These are phyloP conservation scores for Diplodia mutila DNA, from an alignment of 2,329 filamentous ascomycete genomes.

Conservation along the genomic window DNA sequence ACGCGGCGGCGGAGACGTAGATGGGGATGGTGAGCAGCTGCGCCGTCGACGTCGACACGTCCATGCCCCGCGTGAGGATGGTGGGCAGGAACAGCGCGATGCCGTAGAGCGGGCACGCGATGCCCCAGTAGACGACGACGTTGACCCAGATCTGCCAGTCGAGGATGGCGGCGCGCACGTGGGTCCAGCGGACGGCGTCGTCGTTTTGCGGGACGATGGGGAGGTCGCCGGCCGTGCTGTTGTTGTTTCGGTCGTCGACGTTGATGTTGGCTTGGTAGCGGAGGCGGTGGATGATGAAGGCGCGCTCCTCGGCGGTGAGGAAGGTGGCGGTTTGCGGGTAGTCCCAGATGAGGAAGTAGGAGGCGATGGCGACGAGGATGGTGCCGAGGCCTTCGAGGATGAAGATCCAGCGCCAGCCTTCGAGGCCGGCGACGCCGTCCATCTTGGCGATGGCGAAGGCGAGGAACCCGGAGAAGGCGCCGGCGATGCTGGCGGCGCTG, in stretches of 20 bases:
- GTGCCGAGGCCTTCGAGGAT: slow-evolving; percentile 29
- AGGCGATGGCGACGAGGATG: slow-evolving; percentile 20
- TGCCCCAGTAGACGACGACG: slow-evolving; percentile 17
- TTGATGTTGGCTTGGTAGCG: neutral
- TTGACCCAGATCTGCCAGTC: slow-evolving; percentile 14
- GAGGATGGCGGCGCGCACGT: slow-evolving; percentile 6
- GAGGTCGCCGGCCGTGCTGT: slow-evolving; percentile 24
- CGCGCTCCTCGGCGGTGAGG: slow-evolving; percentile 34
- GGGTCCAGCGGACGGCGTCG: neutral
- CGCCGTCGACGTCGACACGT: slow-evolving; percentile 34
- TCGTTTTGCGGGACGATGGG: slow-evolving; percentile 6
- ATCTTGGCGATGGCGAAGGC: slow-evolving; percentile 60
- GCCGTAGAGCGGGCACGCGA: slow-evolving; percentile 39
- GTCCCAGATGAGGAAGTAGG: slow-evolving; percentile 61
- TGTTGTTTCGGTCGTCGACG: no score
- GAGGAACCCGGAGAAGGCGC: slow-evolving; percentile 61
- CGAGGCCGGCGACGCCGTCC: slow-evolving; percentile 53
- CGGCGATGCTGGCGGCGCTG: slow-evolving; percentile 56
- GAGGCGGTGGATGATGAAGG: slow-evolving; percentile 34
- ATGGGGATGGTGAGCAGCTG: slow-evolving; percentile 37
- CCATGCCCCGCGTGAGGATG: slow-evolving; percentile 31
- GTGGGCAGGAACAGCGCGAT: slow-evolving; percentile 37
- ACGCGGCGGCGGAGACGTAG: slow-evolving; percentile 34
- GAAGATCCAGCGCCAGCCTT: slow-evolving; percentile 37
- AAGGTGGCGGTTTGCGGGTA: slow-evolving; percentile 48